Conservation (phyloP, 331 rosid genomes). For the Phaseolus coccineus region DNA sequence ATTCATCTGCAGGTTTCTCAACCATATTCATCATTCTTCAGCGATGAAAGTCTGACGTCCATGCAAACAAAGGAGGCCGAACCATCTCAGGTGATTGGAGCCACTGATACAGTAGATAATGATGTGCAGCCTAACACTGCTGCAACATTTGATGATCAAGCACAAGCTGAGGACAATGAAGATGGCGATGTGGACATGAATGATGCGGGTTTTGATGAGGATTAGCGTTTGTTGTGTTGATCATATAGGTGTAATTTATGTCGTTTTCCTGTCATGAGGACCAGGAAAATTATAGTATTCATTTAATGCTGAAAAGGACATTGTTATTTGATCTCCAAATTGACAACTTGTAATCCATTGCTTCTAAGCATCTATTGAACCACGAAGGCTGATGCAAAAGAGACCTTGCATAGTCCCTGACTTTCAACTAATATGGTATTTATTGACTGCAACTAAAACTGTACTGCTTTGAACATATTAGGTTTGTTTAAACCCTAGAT, state of each 20-base stretch:
- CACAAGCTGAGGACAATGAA: conserved; percentile 58
- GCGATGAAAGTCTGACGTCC: conserved; percentile 58
- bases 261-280: background rate
- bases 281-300: background rate
- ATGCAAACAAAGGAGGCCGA: conserved; percentile 51
- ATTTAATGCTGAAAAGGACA: background rate
- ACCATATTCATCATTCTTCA: conserved; percentile 69
- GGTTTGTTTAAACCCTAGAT: background rate
- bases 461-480: too few relatives aligned
- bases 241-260: conserved; percentile 11
- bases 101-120: conserved; percentile 39
- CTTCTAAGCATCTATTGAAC: background rate
- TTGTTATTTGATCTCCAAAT: background rate
- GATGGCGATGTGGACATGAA: conserved; percentile 59
- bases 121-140: conserved; percentile 30
- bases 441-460: background rate
- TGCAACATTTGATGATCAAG: conserved; percentile 52
- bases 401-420: conserved; percentile 6
- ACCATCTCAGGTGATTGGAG: conserved; percentile 9
- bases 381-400: background rate
- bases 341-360: background rate
- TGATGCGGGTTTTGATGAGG: conserved; percentile 57
- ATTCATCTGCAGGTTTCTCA: conserved; percentile 59
- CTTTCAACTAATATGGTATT: too few relatives aligned
- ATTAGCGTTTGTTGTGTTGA: conserved; percentile 46